Evolutionary conservation across 1,139 yeast species (phyloP), one percentile per base, ranked within the genome.

Genomic region (Arxiozyma slooffiae): DNA sequence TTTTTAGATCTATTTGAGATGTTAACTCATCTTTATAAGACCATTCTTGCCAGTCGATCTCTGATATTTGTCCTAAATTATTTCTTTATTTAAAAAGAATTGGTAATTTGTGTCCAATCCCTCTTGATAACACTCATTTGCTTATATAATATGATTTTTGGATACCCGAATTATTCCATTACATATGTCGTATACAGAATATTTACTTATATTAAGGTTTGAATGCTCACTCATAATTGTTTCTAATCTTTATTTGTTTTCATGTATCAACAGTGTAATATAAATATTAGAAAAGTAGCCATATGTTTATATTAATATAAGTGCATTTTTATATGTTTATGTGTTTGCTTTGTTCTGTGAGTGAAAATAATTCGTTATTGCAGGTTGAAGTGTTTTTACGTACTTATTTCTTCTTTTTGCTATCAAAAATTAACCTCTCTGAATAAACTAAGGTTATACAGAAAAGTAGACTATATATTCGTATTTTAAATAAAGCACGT

Each of bases 51-150:
- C 55, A 51, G 41, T 62, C 66, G 4, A 36, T 45, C 6, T 44
- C 50, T n/a, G 63, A 59, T 11, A 58, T 57, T 14, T 42, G 46
- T 18, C 56, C 58, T 41, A 64, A 48, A 40, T 64, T 67, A 37
- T 62, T 65, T n/a, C 66, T 52, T 11, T 64, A 52, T 45, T 57
- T 56, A 45, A 63, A 61, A 7, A 67, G 67, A 17, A 64, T 57
- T 1, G 68, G 68, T 14, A 64, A 63, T 6, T 53, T 23, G 47
- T 62, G 60, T 43, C 56, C 56, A 9, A 63, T 48, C 36, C 59
- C 62, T 18, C 54, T 55, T 1, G 64, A 59, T 38, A 66, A 50
- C 8, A 65, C 50, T 66, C 69, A 49, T 66, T 68, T 3, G 68
- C 65, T 43, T 66, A 58, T 4, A 61, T 60, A 20, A 50, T 49